phyloP scores from a whole-genome alignment of 108 stramenopile species.

The Discostella pseudostelligera region DNA sequence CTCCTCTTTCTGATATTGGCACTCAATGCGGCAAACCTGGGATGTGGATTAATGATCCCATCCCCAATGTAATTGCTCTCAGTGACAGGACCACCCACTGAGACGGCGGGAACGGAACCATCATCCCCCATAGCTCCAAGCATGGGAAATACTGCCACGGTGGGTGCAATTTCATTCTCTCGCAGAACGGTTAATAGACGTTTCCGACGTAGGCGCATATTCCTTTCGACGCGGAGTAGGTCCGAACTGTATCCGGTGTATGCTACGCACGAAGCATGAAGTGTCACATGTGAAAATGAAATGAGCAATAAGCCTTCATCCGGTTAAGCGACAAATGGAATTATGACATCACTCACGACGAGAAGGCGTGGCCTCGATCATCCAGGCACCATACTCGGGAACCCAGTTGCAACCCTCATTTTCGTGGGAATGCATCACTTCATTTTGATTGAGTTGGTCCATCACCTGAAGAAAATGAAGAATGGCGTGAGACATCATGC shows the following conservation, averaged over 20 bases:
- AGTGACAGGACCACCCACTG: conserved; percentile 84
- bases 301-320: not conserved
- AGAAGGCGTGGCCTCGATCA: conserved; percentile 97
- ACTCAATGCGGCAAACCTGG: conserved; percentile 95
- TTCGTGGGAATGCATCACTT: conserved; percentile 58
- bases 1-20: conserved; percentile 94
- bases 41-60: conserved; percentile 96
- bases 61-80: conserved; percentile 93
- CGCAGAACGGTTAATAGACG: conserved; percentile 84
- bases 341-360: conserved; percentile 59
- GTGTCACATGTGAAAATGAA: not conserved
- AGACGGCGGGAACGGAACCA: conserved; percentile 70
- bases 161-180: conserved; percentile 93
- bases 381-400: conserved; percentile 98
- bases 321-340: too few relatives aligned
- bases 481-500: too few relatives aligned
- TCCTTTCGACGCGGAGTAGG: conserved; percentile 95
- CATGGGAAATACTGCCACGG: conserved; percentile 85
- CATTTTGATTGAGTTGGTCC: conserved; percentile 86
- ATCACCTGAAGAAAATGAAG: conserved; percentile 70
- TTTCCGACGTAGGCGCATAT: conserved; percentile 94
- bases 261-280: not conserved
- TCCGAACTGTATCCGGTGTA: conserved; percentile 93
- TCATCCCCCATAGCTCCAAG: conserved; percentile 82
- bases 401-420: conserved; percentile 91